These are phyloP conservation scores for Panicum hallii DNA, from an alignment of 202 grass and related monocot species.

Conservation along the genomic window DNA sequence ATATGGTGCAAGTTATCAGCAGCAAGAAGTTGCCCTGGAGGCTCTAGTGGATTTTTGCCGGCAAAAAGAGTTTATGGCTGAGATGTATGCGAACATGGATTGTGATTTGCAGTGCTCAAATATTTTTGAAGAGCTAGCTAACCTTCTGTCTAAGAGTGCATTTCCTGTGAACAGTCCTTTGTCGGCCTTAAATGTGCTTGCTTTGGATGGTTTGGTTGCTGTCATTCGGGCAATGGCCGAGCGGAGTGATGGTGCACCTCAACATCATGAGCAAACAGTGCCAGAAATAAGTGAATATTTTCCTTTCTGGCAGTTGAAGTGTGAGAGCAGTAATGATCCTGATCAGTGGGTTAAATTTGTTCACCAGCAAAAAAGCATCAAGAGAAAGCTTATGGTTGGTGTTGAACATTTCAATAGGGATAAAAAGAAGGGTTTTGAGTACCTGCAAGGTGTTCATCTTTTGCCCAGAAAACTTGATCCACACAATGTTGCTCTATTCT, in stretches of 20 bases:
- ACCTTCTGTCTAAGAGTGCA: slow-evolving; percentile 95
- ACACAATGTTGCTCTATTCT: slow-evolving; percentile 85
- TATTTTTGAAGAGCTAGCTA: slow-evolving; percentile 95
- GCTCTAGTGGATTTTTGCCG: slow-evolving; percentile 93
- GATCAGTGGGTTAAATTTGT: slow-evolving; percentile 91
- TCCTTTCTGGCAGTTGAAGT: slow-evolving; percentile 94
- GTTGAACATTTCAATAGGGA: slow-evolving; percentile 96
- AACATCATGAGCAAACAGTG: slow-evolving; percentile 53
- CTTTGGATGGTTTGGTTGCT: slow-evolving; percentile 88
- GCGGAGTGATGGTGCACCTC: slow-evolving; percentile 64
- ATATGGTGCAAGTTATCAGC: slow-evolving; percentile 94
- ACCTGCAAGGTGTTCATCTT: slow-evolving; percentile 86
- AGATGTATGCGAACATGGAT: slow-evolving; percentile 99
- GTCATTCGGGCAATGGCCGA: slow-evolving; percentile 87
- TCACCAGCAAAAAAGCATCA: slow-evolving; percentile 78
- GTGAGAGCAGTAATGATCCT: slow-evolving; percentile 65
- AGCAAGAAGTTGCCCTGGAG: slow-evolving; percentile 96
- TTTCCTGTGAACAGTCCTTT: slow-evolving; percentile 91
- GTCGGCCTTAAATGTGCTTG: slow-evolving; percentile 93
- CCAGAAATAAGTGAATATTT: slow-evolving; percentile 87
- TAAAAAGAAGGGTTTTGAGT: slow-evolving; percentile 96
- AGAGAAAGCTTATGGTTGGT: slow-evolving; percentile 85
- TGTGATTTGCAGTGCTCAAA: slow-evolving; percentile 93
- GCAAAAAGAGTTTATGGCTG: slow-evolving; percentile 97
- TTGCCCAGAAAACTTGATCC: slow-evolving; percentile 96